phyloP scores from a whole-genome alignment of 2,329 filamentous ascomycete genomes.

The Aspergillus novofumigatus region DNA sequence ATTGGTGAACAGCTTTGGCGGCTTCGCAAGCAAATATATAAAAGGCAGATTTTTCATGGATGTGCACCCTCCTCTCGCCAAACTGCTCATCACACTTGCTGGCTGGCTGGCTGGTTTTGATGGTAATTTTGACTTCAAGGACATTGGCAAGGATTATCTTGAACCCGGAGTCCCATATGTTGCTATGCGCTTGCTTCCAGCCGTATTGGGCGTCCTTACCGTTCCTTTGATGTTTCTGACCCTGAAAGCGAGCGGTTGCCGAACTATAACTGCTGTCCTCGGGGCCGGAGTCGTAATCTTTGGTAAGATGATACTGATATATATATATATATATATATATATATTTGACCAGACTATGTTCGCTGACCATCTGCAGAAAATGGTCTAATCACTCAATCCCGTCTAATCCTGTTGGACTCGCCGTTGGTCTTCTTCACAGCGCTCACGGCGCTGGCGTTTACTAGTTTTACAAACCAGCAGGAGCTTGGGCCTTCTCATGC shows the following conservation, averaged over 20 bases:
- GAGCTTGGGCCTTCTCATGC: constrained; percentile 86
- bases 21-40: constrained; percentile 98
- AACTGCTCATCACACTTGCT: constrained; percentile 91
- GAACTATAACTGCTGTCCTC: constrained; percentile 76
- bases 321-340: not conserved
- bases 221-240: constrained; percentile 94
- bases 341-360: not conserved
- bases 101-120: constrained; percentile 94
- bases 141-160: constrained; percentile 97
- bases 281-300: constrained; percentile 87
- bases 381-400: constrained; percentile 88
- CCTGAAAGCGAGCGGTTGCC: constrained; percentile 84
- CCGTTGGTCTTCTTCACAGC: constrained; percentile 91
- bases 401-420: constrained; percentile 92
- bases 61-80: constrained; percentile 95
- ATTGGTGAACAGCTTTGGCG: constrained; percentile 69
- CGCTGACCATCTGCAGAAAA: constrained; percentile 62
- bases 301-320: constrained; percentile 49
- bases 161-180: constrained; percentile 95
- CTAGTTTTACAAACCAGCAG: constrained; percentile 93
- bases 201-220: constrained; percentile 79
- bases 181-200: constrained; percentile 91
- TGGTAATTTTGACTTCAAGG: constrained; percentile 97
- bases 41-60: constrained; percentile 99
- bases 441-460: constrained; percentile 84